Base-by-base conservation (phyloP, 1,284 basidiomycete species). In the Moesziomyces sp. region DNA sequence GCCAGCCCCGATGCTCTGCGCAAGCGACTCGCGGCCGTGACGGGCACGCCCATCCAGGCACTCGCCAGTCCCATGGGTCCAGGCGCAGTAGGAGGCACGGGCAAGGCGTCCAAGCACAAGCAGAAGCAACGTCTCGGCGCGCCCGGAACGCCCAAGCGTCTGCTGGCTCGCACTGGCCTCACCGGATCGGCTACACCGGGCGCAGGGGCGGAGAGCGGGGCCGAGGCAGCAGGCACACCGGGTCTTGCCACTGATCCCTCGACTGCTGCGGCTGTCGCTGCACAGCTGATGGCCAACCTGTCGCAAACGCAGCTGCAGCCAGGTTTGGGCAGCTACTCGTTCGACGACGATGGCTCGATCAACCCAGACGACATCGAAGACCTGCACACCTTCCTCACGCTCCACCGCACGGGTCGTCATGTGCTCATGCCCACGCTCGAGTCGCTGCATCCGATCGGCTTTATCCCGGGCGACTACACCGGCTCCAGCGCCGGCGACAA, bases 341-440 rank as follows among this genome's bases (percentile, higher is more conserved):
- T 72, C 52, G 59, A 60, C 3, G 75, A 74, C 45, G 76, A 79
- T 49, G 78, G 78, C 26, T 73, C 78, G 5, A 62, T 79, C 59
- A 72, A 78, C 21, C 62, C 68, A 13, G 59, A 75, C 6, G 62
- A 74, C 35, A 57, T 79, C 3, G 76, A 75, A 16, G 74, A 79
- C 34, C 44, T 74, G 38, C 60, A 59, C 13, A 58, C 74, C 23
- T 79, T 60, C 58, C 14, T 78, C 38, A 62, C 71, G n/a, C 74
- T 76, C 8, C 60, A 62, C 16, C 45, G 63, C 49, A 63, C 68
- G 13, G 46, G 45, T 19, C 52, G 30, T 18, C 48, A 67, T 4
- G 48, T 78, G 10, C 35, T 76, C 24, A 60, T 64, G 61, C 78
- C 78, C 2, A 55, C 54, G n/a, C 43, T 78, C 48, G 78, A 79